Conservation (phyloP, 257 asterid species). For the Thymus mandschuricus region DNA sequence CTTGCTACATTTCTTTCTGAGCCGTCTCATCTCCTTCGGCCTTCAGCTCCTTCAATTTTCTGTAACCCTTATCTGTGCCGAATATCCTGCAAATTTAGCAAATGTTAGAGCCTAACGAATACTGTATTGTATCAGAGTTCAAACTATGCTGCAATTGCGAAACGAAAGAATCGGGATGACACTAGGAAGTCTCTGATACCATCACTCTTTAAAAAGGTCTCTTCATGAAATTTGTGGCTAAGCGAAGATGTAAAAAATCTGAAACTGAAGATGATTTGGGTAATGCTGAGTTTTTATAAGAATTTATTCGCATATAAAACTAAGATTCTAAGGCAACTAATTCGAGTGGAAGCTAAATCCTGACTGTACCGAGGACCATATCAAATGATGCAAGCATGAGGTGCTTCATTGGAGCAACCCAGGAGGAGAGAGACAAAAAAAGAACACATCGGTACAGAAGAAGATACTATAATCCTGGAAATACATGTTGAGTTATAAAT, state of each 20-base stretch:
- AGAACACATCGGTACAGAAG: too few relatives aligned
- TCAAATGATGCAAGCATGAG: too few relatives aligned
- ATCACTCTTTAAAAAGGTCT: not conserved
- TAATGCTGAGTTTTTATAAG: not conserved
- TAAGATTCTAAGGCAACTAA: not conserved
- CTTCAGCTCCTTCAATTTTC: constrained; percentile 82
- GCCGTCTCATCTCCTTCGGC: constrained; percentile 46
- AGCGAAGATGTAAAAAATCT: not conserved
- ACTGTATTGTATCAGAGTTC: not conserved
- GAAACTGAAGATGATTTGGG: not conserved
- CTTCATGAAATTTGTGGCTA: not conserved
- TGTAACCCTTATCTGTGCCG: constrained; percentile 86
- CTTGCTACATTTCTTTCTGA: constrained; percentile 46
- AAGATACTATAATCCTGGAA: too few relatives aligned
- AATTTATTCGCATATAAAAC: not conserved
- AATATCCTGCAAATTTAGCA: constrained; percentile 61
- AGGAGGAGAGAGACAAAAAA: too few relatives aligned
- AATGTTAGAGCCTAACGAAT: constrained; percentile 3
- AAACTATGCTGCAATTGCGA: too few relatives aligned
- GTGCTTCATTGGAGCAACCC: too few relatives aligned
- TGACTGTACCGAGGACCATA: too few relatives aligned
- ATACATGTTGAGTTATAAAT: too few relatives aligned
- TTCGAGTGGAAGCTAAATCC: too few relatives aligned
- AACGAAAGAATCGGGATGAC: not conserved
- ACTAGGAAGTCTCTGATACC: not conserved